Percentiles rank a stretch among this genome's conserved stretches.
phyloP scores from a whole-genome alignment of 2,329 filamentous ascomycete species.

The Acrocalymma vagum region DNA sequence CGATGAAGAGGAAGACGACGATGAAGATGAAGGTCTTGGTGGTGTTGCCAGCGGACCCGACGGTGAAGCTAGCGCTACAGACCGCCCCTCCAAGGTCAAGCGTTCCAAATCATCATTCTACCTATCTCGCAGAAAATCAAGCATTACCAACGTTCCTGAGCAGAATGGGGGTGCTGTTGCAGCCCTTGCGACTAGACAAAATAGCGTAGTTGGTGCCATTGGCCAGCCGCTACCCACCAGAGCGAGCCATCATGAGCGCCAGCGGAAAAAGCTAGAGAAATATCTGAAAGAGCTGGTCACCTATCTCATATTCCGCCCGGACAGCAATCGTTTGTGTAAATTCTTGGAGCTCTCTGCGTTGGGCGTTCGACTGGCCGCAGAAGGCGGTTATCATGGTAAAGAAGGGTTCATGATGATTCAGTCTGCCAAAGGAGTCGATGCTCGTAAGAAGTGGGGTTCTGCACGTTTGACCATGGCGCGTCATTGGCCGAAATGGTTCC shows the following conservation, averaged over 20 bases:
- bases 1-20: constrained; percentile 82
- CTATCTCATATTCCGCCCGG: constrained; percentile 95
- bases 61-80: constrained; percentile 74
- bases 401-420: constrained; percentile 94
- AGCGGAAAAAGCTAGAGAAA: constrained; percentile 84
- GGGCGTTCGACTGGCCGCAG: constrained; percentile 90
- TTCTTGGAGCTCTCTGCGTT: constrained; percentile 95
- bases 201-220: constrained; percentile 52
- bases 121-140: constrained; percentile 67
- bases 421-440: constrained; percentile 87
- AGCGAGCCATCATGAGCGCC: constrained; percentile 76
- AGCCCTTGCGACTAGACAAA: constrained; percentile 36
- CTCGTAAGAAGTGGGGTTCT: constrained; percentile 80
- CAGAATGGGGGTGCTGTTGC: constrained; percentile 30
- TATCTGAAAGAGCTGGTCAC: constrained; percentile 95
- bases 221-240: constrained; percentile 50
- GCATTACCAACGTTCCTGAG: constrained; percentile 50
- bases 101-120: constrained; percentile 65
- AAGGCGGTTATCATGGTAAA: constrained; percentile 97
- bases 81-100: constrained; percentile 63
- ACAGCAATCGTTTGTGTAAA: constrained; percentile 94
- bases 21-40: constrained; percentile 62
- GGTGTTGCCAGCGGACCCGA: constrained; percentile 65
- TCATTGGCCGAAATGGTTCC: constrained; percentile 94
- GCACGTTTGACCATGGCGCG: constrained; percentile 82